Percentiles rank a stretch among this genome's conserved stretches.
phyloP scores from a whole-genome alignment of 768 basidiomycete species.

The Tubosaeta sp. region DNA sequence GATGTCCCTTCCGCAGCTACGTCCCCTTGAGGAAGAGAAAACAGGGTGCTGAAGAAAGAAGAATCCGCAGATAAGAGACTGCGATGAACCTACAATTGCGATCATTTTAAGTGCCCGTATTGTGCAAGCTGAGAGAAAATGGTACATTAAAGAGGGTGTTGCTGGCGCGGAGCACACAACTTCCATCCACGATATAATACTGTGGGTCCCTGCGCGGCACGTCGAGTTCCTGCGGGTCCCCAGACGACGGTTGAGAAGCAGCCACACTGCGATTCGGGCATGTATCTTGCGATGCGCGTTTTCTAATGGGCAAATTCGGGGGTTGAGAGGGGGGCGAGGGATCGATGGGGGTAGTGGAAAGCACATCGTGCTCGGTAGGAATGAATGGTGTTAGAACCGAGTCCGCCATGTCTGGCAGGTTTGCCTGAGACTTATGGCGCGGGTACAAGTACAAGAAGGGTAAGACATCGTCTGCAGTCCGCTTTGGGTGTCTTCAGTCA shows the following conservation, averaged over 20 bases:
- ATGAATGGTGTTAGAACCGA: slow-evolving; percentile 16
- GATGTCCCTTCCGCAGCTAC: slow-evolving; percentile 50
- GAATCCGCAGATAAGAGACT: slow-evolving; percentile 58
- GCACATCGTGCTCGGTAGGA: slow-evolving; percentile 17
- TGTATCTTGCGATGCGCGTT: slow-evolving; percentile 9
- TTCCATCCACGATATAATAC: slow-evolving; percentile 67
- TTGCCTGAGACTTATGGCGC: not conserved
- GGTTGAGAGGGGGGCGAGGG: slow-evolving; percentile 1
- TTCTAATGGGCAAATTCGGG: slow-evolving; percentile 8
- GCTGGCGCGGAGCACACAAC: slow-evolving; percentile 59
- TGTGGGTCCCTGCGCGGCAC: slow-evolving; percentile 38
- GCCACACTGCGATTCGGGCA: slow-evolving; percentile 2
- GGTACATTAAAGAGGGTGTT: slow-evolving; percentile 67
- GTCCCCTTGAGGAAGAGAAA: slow-evolving; percentile 59
- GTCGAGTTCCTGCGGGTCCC: slow-evolving; percentile 8
- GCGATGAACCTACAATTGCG: slow-evolving; percentile 46
- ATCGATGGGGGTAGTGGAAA: slow-evolving; percentile 1
- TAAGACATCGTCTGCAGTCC: not conserved
- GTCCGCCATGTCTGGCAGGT: slow-evolving; percentile 14
- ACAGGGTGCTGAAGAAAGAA: slow-evolving; percentile 63
- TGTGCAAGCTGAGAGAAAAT: slow-evolving; percentile 6
- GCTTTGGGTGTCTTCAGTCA: too few species aligned
- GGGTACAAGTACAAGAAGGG: not conserved
- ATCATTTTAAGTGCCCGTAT: slow-evolving; percentile 1
- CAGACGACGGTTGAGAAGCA: not conserved